phyloP scores from a whole-genome alignment of 495 filamentous ascomycete species.

The Parathielavia appendiculata region DNA sequence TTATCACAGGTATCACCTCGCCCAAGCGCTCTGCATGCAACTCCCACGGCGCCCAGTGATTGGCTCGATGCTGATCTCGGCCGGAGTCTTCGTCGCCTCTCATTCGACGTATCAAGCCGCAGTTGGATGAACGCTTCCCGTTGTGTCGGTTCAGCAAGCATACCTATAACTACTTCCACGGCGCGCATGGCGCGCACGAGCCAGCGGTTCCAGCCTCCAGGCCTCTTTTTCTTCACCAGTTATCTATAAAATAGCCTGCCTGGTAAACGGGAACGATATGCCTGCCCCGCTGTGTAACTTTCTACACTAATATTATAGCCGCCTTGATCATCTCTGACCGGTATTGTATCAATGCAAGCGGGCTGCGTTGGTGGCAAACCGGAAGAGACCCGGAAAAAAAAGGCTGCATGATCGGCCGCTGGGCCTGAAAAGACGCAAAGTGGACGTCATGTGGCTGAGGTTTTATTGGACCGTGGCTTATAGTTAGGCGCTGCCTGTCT shows the following conservation, averaged over 20 bases:
- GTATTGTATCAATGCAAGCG: too few species aligned
- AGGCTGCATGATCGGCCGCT: constrained; percentile 12
- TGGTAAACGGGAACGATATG: background rate
- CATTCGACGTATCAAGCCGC: constrained; percentile 7
- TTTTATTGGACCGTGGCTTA: background rate
- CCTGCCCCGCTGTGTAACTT: background rate
- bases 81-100: background rate
- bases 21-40: background rate
- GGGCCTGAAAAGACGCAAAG: background rate
- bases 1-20: background rate
- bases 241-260: background rate
- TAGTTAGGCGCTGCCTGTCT: background rate
- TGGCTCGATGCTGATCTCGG: constrained; percentile 1
- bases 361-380: background rate
- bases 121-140: constrained; percentile 9
- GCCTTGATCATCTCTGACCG: too few species aligned
- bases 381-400: background rate
- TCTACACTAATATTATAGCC: too few species aligned
- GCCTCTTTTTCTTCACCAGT: background rate
- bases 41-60: background rate
- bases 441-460: background rate
- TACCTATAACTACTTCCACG: background rate
- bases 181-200: constrained; percentile 12
- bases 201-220: constrained; percentile 3
- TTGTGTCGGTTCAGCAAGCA: constrained; percentile 11